A percentile compares a stretch with the other conserved stretches of the same genome.
phyloP scores from a whole-genome alignment of 352 stramenopile genomes.

The Phytophthora sp. region DNA sequence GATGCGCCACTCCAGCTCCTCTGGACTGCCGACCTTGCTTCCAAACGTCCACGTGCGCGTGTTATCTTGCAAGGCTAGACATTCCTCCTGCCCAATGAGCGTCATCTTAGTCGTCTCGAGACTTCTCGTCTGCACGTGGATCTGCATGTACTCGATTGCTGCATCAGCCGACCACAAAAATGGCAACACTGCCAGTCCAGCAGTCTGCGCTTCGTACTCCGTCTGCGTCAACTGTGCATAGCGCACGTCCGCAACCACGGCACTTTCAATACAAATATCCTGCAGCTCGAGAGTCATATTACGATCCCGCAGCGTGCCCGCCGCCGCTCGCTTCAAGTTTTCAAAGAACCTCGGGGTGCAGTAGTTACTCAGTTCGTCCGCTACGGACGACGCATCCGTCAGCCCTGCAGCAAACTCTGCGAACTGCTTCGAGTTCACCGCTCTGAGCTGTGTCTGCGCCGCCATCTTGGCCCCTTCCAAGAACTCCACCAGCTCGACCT shows the following conservation, averaged over 20 bases:
- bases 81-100: conserved; percentile 43
- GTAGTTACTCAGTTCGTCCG: conserved; percentile 24
- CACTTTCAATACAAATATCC: conserved; percentile 34
- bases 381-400: conserved; percentile 1
- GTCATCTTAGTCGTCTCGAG: conserved; percentile 49
- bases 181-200: conserved; percentile 16
- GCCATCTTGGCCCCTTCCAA: conserved; percentile 39
- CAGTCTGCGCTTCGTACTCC: conserved; percentile 34
- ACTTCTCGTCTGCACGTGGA: conserved; percentile 41
- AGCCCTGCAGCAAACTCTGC: conserved; percentile 29
- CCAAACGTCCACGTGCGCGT: conserved; percentile 42
- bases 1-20: conserved; percentile 49
- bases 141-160: conserved; percentile 45
- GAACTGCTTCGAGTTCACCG: conserved; percentile 47
- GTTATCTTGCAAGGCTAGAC: conserved; percentile 45
- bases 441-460: conserved; percentile 30
- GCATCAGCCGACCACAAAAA: conserved; percentile 28
- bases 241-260: conserved; percentile 29
- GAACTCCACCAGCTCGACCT: conserved; percentile 50
- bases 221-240: conserved; percentile 45
- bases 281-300: conserved; percentile 50
- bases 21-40: conserved; percentile 30
- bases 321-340: conserved; percentile 26
- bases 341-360: conserved; percentile 40
- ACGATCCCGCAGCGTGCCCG: conserved; percentile 18